These are phyloP conservation scores for Conoideocrella luteorostrata DNA, from an alignment of 2,329 filamentous ascomycete genomes.

Conservation along the genomic window DNA sequence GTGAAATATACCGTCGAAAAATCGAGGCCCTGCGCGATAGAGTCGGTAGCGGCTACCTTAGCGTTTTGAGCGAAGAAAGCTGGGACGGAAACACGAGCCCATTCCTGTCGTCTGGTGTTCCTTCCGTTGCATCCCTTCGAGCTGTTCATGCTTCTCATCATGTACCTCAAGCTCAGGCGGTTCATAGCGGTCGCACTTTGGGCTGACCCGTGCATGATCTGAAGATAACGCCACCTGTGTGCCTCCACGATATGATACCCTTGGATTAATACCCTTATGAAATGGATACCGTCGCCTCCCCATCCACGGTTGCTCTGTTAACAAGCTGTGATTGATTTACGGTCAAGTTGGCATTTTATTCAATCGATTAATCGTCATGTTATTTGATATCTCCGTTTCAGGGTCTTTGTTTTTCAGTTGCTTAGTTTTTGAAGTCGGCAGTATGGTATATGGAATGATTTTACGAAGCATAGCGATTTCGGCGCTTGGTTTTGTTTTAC, in stretches of 20 bases:
- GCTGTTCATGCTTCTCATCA: conserved; percentile 25
- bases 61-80: conserved; percentile 72
- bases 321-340: too few species aligned
- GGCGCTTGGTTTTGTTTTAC: too few species aligned
- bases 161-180: conserved; percentile 35
- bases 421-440: conserved; percentile 14
- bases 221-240: background rate
- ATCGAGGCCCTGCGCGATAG: conserved; percentile 80
- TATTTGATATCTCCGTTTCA: background rate
- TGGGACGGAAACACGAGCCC: conserved; percentile 42
- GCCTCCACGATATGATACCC: conserved; percentile 6
- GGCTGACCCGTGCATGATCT: conserved; percentile 26
- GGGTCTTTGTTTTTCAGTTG: background rate
- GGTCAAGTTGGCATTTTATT: too few species aligned
- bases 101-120: conserved; percentile 16
- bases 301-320: too few species aligned
- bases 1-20: conserved; percentile 79
- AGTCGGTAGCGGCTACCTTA: conserved; percentile 82
- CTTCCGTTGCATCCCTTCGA: conserved; percentile 21
- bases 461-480: conserved; percentile 34
- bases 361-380: background rate
- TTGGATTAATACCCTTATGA: conserved; percentile 5
- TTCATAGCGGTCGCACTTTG: conserved; percentile 47
- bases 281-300: too few species aligned
- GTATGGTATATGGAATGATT: conserved; percentile 15